Percentiles rank a stretch among this genome's conserved stretches.
Evolutionary conservation across 2,329 filamentous ascomycete genomes (phyloP).

Genomic region (Ophiocordyceps camponoti-saundersi): DNA sequence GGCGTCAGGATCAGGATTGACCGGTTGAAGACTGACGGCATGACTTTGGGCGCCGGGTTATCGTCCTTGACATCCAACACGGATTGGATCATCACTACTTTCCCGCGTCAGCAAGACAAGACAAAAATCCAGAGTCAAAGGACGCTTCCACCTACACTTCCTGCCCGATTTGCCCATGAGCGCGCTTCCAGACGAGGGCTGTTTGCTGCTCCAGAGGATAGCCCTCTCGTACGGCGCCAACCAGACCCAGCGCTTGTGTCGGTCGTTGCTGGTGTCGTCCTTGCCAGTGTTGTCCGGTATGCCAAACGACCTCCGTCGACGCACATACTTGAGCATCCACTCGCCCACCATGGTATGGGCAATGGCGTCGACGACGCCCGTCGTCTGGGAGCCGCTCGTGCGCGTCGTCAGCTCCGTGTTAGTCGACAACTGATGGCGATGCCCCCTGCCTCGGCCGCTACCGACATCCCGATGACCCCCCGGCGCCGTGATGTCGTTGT

Average conservation of each 20-base stretch:
- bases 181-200: slow-evolving; percentile 74
- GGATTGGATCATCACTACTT: slow-evolving; percentile 76
- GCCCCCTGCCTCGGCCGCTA: slow-evolving; percentile 23
- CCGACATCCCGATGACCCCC: slow-evolving; percentile 25
- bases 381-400: slow-evolving; percentile 45
- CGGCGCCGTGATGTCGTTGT: slow-evolving; percentile 53
- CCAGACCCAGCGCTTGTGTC: slow-evolving; percentile 98
- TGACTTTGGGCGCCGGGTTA: slow-evolving; percentile 63
- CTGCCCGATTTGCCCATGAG: slow-evolving; percentile 87
- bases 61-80: slow-evolving; percentile 95
- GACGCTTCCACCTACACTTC: slow-evolving; percentile 52
- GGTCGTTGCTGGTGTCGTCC: slow-evolving; percentile 56
- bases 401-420: slow-evolving; percentile 24
- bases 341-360: slow-evolving; percentile 97
- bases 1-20: slow-evolving; percentile 93
- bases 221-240: slow-evolving; percentile 89
- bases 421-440: slow-evolving; percentile 42
- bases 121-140: too few relatives aligned
- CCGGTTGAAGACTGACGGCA: slow-evolving; percentile 57
- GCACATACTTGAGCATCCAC: slow-evolving; percentile 88
- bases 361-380: slow-evolving; percentile 85
- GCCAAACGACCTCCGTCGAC: slow-evolving; percentile 79
- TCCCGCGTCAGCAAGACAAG: slow-evolving; percentile 11
- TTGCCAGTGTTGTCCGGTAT: slow-evolving; percentile 49
- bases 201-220: slow-evolving; percentile 97